Base-by-base conservation (phyloP, 805 yeast genomes). In the Candida corydali region DNA sequence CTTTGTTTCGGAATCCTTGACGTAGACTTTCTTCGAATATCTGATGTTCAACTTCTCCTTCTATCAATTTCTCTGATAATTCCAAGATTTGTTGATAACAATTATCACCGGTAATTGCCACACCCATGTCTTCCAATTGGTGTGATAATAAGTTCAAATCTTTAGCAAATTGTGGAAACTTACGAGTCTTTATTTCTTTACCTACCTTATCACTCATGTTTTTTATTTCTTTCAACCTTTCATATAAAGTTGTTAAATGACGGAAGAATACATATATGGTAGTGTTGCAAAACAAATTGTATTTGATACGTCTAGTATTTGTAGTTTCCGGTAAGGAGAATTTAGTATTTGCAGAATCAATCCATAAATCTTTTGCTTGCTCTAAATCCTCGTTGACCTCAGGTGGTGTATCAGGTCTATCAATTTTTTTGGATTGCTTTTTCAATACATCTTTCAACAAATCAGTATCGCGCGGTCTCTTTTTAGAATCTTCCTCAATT, bases 11-110 rank as follows among this genome's bases (percentile, higher is more conserved):
- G 65, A 85, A 93, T 0, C 94, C 96, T 68, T 91, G 97, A 44
- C 99, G 86, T 41, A 93, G 63, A 12, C 95, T 76, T 60, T 93
- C 98, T 65, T 93, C 99, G 58, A 85, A 94, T 83, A 88, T 81
- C 59, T 83, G 93, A 44, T 86, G 95, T 53, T 93, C 99, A 33
- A 93, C 63, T 25, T 87, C 93, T 19, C 95, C 95, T 46, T 86
- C 93, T 45, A 93, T 82, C 35, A 87, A 68, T 45, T 78, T 76
- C 46, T 78, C 86, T 40, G 94, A 77, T 38, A 93, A 69, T 3
- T 66, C 69, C 40, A 93, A 65, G n/a, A 87, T 75, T 59, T 91
- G 96, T 24, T 70, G 65, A 58, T 93, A 93, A 25, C 86, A 80
- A 51, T 80, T 78, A 14, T 52, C 40, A 12, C 85, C 86, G 24